Percentiles rank a stretch among this genome's conserved stretches.
These are phyloP conservation scores for Trichoderma atroviride DNA, from an alignment of 2,329 filamentous ascomycete genomes.

Conservation along the genomic window DNA sequence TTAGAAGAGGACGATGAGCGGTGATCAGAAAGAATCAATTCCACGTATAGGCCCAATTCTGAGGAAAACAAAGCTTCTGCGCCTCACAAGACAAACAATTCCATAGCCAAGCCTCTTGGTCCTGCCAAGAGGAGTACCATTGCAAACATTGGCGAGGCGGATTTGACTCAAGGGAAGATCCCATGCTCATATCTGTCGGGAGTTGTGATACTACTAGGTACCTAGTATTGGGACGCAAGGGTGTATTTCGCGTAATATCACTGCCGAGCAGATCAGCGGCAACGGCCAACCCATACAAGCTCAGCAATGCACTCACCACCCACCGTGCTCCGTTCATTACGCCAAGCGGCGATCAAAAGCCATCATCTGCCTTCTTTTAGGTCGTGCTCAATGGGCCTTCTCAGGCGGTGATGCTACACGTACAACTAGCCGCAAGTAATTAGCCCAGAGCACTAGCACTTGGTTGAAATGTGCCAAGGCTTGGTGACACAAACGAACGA, in stretches of 20 bases:
- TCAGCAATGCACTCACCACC: neutral
- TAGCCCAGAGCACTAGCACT: conserved; percentile 10
- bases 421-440: neutral
- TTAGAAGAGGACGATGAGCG: neutral
- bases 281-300: neutral
- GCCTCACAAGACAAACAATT: neutral
- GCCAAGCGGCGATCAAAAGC: neutral
- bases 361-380: neutral
- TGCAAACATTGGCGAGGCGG: neutral
- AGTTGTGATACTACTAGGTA: neutral
- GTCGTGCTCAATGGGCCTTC: neutral
- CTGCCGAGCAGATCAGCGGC: neutral
- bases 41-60: neutral
- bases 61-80: neutral
- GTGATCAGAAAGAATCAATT: neutral
- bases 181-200: neutral
- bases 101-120: neutral
- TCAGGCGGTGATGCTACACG: neutral
- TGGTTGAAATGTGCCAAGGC: neutral
- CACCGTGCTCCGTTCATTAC: neutral
- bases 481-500: conserved; percentile 1
- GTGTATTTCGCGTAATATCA: neutral
- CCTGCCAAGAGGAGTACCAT: neutral
- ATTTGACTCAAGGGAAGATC: neutral
- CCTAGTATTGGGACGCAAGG: neutral